Conservation (phyloP, 148 eudicot genomes). For the Silene latifolia region DNA sequence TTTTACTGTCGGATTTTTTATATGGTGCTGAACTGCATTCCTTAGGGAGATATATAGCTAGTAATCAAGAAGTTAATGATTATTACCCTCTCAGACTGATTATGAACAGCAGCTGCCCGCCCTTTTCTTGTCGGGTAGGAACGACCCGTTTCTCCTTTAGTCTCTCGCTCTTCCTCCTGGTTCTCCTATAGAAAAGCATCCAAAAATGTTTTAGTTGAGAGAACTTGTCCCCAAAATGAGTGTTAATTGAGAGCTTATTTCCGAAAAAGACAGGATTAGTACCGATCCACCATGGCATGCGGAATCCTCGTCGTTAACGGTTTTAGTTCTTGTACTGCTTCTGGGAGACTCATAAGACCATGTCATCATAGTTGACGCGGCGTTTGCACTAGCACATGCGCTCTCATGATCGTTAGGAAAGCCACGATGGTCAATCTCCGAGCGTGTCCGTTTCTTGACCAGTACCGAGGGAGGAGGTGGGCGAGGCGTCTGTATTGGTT, state of each 20-base stretch:
- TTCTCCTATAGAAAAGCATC: slow-evolving; percentile 38
- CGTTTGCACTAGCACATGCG: slow-evolving; percentile 52
- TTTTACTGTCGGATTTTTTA: not conserved
- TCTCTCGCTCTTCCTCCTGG: slow-evolving; percentile 46
- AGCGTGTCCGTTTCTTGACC: slow-evolving; percentile 37
- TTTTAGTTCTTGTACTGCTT: slow-evolving; percentile 43
- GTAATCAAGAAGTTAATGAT: not conserved
- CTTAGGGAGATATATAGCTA: not conserved
- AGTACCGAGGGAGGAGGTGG: slow-evolving; percentile 24
- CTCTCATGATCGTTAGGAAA: slow-evolving; percentile 32
- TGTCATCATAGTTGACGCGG: slow-evolving; percentile 50
- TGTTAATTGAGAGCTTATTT: not conserved
- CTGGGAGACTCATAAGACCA: slow-evolving; percentile 59
- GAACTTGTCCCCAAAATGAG: not conserved
- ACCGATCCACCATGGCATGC: slow-evolving; percentile 66
- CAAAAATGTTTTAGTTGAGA: not conserved
- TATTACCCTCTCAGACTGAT: slow-evolving; percentile 84
- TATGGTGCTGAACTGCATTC: too few species aligned
- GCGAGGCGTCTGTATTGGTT: slow-evolving; percentile 11
- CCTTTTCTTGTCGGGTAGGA: slow-evolving; percentile 55
- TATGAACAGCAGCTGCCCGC: slow-evolving; percentile 73
- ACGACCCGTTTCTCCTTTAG: slow-evolving; percentile 48
- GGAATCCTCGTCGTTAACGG: slow-evolving; percentile 61
- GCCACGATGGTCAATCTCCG: slow-evolving; percentile 35
- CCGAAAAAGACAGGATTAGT: slow-evolving; percentile 12